A percentile compares a stretch with the other conserved stretches of the same genome.
phyloP scores from a whole-genome alignment of 2,329 filamentous ascomycete species.

The Arthrobotrys pseudoclavata region DNA sequence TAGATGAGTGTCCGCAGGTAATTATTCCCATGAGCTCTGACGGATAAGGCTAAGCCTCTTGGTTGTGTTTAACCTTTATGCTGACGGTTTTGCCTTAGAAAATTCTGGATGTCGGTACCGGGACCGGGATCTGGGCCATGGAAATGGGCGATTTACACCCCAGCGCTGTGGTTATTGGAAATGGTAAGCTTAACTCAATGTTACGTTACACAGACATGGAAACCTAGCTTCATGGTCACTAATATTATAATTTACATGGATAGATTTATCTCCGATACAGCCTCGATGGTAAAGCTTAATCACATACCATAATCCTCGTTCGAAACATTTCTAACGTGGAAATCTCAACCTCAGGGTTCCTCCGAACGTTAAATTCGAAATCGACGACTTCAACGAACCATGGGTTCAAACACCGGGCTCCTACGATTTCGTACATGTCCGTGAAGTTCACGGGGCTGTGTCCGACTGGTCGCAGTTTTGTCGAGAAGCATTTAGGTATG shows the following conservation, averaged over 20 bases:
- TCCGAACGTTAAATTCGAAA: constrained; percentile 63
- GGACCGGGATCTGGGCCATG: constrained; percentile 65
- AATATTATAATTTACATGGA: neutral
- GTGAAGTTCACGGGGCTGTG: constrained; percentile 72
- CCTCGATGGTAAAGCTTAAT: constrained; percentile 60
- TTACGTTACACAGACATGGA: neutral
- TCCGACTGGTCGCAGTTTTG: constrained; percentile 68
- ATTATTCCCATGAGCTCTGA: neutral
- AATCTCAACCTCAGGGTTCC: constrained; percentile 40
- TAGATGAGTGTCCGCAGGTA: constrained; percentile 63
- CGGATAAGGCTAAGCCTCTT: neutral
- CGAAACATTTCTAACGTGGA: constrained; percentile 3
- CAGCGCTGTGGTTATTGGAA: constrained; percentile 60
- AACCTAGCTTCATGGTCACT: constrained; percentile 3
- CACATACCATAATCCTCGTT: constrained; percentile 40
- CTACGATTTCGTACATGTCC: constrained; percentile 73
- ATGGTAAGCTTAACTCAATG: constrained; percentile 24
- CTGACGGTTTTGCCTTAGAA: constrained; percentile 59
- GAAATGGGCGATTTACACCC: constrained; percentile 63
- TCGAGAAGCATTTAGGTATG: constrained; percentile 57
- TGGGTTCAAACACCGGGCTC: constrained; percentile 66
- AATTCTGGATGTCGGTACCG: constrained; percentile 65
- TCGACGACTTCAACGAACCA: constrained; percentile 65
- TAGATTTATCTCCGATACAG: constrained; percentile 63
- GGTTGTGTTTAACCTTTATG: neutral